A percentile compares a stretch with the other conserved stretches of the same genome.
Conservation (phyloP, 2,329 filamentous ascomycete species). For the Phaeosphaeriaceae sp. region DNA sequence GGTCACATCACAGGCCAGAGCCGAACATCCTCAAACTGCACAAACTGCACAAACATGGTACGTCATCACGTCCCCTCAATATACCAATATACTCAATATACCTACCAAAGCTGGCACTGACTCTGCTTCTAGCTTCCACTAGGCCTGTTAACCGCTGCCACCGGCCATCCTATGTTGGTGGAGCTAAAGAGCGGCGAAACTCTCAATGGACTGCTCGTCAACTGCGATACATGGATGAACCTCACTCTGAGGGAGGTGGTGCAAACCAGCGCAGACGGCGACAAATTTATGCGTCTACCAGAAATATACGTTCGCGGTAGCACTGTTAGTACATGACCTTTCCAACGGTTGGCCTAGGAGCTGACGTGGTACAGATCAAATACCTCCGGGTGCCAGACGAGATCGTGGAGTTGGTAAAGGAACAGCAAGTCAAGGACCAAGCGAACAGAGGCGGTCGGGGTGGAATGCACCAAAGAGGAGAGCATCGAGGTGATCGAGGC, state of each 20-base stretch:
- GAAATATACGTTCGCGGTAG: conserved; percentile 98
- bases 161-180: conserved; percentile 97
- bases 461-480: conserved; percentile 62
- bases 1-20: background rate
- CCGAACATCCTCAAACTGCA: too few species aligned
- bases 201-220: conserved; percentile 92
- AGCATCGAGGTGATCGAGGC: conserved; percentile 59
- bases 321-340: conserved; percentile 72
- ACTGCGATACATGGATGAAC: conserved; percentile 99
- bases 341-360: background rate
- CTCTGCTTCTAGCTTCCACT: conserved; percentile 60
- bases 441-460: conserved; percentile 68
- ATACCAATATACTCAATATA: conserved; percentile 8
- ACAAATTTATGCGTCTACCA: conserved; percentile 88
- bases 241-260: conserved; percentile 96
- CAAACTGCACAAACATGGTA: conserved; percentile 34
- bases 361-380: conserved; percentile 75
- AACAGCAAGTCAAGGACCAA: conserved; percentile 80
- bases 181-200: conserved; percentile 98
- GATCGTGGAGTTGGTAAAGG: conserved; percentile 92
- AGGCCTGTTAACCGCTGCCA: conserved; percentile 89
- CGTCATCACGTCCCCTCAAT: too few species aligned
- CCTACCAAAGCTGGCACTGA: conserved; percentile 14
- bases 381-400: conserved; percentile 96
- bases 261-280: conserved; percentile 92